Evolutionary conservation across 352 stramenopile species (phyloP), one percentile per base, ranked within the genome.

Genomic region (Elongisporangium prolatum): DNA sequence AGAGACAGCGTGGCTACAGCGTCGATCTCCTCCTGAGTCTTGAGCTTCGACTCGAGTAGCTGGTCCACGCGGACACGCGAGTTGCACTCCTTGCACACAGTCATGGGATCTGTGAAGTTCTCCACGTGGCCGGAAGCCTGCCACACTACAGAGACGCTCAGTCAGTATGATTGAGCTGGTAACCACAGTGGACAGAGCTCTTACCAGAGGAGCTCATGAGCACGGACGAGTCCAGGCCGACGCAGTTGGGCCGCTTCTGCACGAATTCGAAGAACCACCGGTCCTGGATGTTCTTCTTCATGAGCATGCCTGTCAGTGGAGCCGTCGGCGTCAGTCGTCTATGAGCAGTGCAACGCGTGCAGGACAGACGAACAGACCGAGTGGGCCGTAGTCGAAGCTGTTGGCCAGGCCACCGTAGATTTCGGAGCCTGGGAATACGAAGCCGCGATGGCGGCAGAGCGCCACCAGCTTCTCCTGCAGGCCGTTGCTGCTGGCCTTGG

Each of bases 271-370:
- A 91, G 93, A 96, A 99, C 93, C 96, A 99, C 1, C 78, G 76
- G 60, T 98, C 91, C 69, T 98, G 97, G 56, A 99, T 88, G 74
- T 99, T 99, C 65, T 97, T 97, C 71, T 99, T 99, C 68, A 99
- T 90, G 64, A 98, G 91, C 13, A 82, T 82, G 40, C 96, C 72
- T 77, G 37, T 65, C 17, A 52, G n/a, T 49, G 7, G 25, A 34
- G 28, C 25, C 16, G 16, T 25, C 20, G 25, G 21, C n/a, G 5
- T 21, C 40, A 50, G 50, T 21, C 37, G n/a, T n/a, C n/a, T n/a
- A n/a, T n/a, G n/a, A n/a, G n/a, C n/a, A n/a, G n/a, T n/a, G n/a
- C n/a, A n/a, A n/a, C n/a, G n/a, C n/a, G n/a, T n/a, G n/a, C n/a
- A n/a, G n/a, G n/a, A n/a, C n/a, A n/a, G n/a, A n/a, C n/a, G n/a